Percentiles rank a stretch among this genome's conserved stretches.
These are phyloP conservation scores for Helicostylum pulchrum DNA, from an alignment of 192 early-diverging fungal species.

Conservation along the genomic window DNA sequence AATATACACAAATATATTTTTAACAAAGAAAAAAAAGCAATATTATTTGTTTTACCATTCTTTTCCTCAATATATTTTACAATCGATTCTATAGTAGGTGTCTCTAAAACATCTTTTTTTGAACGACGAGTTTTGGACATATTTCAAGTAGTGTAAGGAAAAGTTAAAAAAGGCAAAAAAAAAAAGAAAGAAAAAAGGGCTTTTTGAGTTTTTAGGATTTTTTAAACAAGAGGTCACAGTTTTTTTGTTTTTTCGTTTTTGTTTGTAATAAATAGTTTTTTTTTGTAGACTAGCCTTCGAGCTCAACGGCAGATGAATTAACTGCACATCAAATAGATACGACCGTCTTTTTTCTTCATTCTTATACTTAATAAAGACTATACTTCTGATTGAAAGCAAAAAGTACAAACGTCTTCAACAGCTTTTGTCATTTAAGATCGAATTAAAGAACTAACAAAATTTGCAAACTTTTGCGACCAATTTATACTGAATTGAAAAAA, in stretches of 20 bases:
- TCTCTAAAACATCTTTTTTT: constrained; percentile 1
- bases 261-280: too few species aligned
- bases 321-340: constrained; percentile 24
- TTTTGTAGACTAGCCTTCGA: constrained; percentile 17
- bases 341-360: constrained; percentile 2
- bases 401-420: not conserved
- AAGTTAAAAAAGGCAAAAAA: too few species aligned
- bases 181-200: too few species aligned
- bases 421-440: not conserved
- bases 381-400: not conserved
- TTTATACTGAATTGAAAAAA: not conserved
- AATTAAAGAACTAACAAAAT: constrained; percentile 1
- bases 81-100: constrained; percentile 34
- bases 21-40: too few species aligned
- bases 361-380: constrained; percentile 5
- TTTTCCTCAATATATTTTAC: constrained; percentile 28
- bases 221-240: too few species aligned
- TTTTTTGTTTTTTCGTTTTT: too few species aligned
- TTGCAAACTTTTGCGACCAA: constrained; percentile 2
- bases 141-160: too few species aligned
- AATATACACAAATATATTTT: not conserved
- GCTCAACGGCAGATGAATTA: constrained; percentile 19
- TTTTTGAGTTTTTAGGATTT: too few species aligned
- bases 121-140: too few species aligned
- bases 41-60: constrained; percentile 6